These are phyloP conservation scores for Chalaropsis thielavioides DNA, from an alignment of 2,329 filamentous ascomycete species.

Conservation along the genomic window DNA sequence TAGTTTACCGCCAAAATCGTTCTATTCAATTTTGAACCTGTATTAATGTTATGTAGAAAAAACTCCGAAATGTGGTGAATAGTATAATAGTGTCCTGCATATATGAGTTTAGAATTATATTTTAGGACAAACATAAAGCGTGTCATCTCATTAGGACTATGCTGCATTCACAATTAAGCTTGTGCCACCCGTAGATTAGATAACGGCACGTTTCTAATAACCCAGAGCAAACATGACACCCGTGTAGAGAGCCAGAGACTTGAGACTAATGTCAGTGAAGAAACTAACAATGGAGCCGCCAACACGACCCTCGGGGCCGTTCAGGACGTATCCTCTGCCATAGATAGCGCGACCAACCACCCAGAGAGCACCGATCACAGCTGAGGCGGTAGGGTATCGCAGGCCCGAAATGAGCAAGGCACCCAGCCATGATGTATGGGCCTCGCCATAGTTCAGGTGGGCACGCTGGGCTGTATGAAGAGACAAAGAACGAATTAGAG, in stretches of 20 bases:
- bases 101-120: too few species aligned
- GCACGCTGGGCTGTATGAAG: constrained; percentile 37
- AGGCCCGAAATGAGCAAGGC: constrained; percentile 43
- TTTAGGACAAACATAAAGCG: background rate
- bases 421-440: constrained; percentile 38
- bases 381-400: constrained; percentile 36
- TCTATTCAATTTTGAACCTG: background rate
- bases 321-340: constrained; percentile 38
- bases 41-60: background rate
- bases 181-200: background rate
- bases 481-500: background rate
- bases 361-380: constrained; percentile 39
- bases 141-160: background rate
- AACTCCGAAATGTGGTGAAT: too few species aligned
- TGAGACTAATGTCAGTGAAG: constrained; percentile 28
- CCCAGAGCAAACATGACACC: constrained; percentile 27
- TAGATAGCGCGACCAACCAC: constrained; percentile 38
- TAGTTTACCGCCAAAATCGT: background rate
- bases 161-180: background rate
- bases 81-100: too few species aligned
- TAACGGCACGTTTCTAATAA: constrained; percentile 21
- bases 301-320: constrained; percentile 32
- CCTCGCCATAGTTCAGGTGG: constrained; percentile 51
- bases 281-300: constrained; percentile 27
- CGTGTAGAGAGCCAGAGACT: constrained; percentile 32